Evolutionary conservation across 371 early-diverging fungal species (phyloP).

Genomic region (Syncephalastrum contaminatum): DNA sequence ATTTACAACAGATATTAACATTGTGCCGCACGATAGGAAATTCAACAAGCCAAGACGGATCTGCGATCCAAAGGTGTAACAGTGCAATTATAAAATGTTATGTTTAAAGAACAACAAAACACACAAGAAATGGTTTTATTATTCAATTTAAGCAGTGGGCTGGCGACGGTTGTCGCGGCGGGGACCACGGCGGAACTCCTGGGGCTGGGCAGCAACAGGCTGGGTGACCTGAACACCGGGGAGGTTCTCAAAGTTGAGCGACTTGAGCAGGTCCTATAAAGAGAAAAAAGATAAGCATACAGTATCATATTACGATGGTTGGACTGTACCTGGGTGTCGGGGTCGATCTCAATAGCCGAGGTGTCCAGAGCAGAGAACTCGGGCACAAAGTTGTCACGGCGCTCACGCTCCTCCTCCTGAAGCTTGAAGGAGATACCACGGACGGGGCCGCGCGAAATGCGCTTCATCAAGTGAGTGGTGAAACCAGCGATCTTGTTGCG

Average conservation of each 20-base stretch:
- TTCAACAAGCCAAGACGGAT: conserved; percentile 62
- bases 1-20: neutral
- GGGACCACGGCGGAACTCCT: conserved; percentile 24
- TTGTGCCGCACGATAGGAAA: conserved; percentile 45
- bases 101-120: no score
- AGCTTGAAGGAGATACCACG: conserved; percentile 99
- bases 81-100: conserved; percentile 25
- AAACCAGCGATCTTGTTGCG: conserved; percentile 99
- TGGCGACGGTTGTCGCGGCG: conserved; percentile 39
- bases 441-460: conserved; percentile 98
- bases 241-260: conserved; percentile 90
- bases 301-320: conserved; percentile 9
- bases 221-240: conserved; percentile 66
- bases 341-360: conserved; percentile 94
- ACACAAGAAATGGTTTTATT: no score
- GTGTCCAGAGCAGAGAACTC: conserved; percentile 98
- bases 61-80: conserved; percentile 54
- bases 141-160: conserved; percentile 6
- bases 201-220: conserved; percentile 40
- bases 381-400: conserved; percentile 99
- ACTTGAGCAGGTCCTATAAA: conserved; percentile 89
- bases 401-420: conserved; percentile 99
- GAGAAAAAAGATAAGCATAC: conserved; percentile 13
- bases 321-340: conserved; percentile 75
- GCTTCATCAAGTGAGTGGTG: conserved; percentile 99